A percentile compares a stretch with the other conserved stretches of the same genome.
Conservation (phyloP, 768 basidiomycete species). For the Dioszegia hungarica region DNA sequence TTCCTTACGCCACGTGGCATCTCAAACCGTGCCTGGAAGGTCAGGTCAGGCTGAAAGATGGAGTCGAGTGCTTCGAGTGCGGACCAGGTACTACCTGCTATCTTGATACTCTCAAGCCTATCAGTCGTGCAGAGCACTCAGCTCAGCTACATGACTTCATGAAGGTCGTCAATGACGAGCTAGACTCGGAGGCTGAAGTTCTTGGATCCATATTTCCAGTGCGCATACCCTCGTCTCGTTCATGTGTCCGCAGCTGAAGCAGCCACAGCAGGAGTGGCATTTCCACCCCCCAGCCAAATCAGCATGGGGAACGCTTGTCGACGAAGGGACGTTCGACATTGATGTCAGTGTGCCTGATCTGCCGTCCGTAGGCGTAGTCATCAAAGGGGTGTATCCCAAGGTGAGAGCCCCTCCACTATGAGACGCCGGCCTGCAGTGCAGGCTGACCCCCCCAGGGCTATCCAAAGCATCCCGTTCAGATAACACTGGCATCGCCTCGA, state of each 20-base stretch:
- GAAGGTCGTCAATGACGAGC: too few species aligned
- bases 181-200: conserved; percentile 40
- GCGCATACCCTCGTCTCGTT: background rate
- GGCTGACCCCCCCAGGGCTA: conserved; percentile 22
- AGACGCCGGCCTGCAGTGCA: background rate
- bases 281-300: conserved; percentile 39
- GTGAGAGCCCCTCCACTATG: conserved; percentile 13
- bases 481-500: conserved; percentile 24
- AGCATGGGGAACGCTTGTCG: conserved; percentile 40
- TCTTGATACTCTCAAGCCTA: background rate
- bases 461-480: conserved; percentile 27
- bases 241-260: background rate
- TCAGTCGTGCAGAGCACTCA: background rate
- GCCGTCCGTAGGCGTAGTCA: conserved; percentile 25
- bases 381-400: conserved; percentile 37
- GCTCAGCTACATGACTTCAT: background rate
- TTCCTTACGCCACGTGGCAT: too few species aligned
- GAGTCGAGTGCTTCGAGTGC: too few species aligned
- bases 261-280: conserved; percentile 41
- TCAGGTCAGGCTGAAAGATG: too few species aligned
- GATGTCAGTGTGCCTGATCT: conserved; percentile 23
- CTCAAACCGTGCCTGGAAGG: too few species aligned
- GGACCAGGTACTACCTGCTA: too few species aligned
- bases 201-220: conserved; percentile 37
- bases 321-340: conserved; percentile 42